phyloP scores from a whole-genome alignment of 2,329 filamentous ascomycete genomes.

The Monosporascus sp. region DNA sequence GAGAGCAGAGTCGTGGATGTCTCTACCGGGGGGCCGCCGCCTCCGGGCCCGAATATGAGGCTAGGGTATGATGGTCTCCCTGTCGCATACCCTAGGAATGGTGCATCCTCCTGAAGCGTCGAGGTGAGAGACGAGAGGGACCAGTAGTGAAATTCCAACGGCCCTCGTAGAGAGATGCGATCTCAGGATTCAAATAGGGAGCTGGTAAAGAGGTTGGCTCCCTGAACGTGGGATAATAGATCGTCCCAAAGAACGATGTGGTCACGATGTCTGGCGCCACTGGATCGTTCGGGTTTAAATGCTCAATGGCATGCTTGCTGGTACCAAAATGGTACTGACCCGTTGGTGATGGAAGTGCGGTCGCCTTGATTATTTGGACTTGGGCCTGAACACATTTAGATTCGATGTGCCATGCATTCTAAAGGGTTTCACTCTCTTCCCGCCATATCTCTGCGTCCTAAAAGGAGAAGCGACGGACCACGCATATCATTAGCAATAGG shows the following conservation, averaged over 20 bases:
- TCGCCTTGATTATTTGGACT: too few relatives aligned
- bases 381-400: too few relatives aligned
- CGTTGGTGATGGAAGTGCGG: slow-evolving; percentile 1
- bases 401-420: too few relatives aligned
- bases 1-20: slow-evolving; percentile 14
- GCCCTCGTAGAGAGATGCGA: slow-evolving; percentile 2
- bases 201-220: background rate
- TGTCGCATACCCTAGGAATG: background rate
- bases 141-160: background rate
- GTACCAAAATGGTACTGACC: slow-evolving; percentile 5
- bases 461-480: too few relatives aligned
- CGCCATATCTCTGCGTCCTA: too few relatives aligned
- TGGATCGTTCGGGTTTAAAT: slow-evolving; percentile 5
- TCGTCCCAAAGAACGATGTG: slow-evolving; percentile 9
- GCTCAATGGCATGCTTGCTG: slow-evolving; percentile 4
- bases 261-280: slow-evolving; percentile 9
- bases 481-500: too few relatives aligned
- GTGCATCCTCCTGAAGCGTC: background rate
- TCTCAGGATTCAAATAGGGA: slow-evolving; percentile 2
- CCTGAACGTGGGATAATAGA: slow-evolving; percentile 9
- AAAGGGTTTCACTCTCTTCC: too few relatives aligned
- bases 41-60: slow-evolving; percentile 15
- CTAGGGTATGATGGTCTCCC: slow-evolving; percentile 9
- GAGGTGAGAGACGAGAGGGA: slow-evolving; percentile 3
- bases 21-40: slow-evolving; percentile 13